Evolutionary conservation across 1,139 yeast species (phyloP), one percentile per base, ranked within the genome.

Genomic region (Taiozyma sp.): DNA sequence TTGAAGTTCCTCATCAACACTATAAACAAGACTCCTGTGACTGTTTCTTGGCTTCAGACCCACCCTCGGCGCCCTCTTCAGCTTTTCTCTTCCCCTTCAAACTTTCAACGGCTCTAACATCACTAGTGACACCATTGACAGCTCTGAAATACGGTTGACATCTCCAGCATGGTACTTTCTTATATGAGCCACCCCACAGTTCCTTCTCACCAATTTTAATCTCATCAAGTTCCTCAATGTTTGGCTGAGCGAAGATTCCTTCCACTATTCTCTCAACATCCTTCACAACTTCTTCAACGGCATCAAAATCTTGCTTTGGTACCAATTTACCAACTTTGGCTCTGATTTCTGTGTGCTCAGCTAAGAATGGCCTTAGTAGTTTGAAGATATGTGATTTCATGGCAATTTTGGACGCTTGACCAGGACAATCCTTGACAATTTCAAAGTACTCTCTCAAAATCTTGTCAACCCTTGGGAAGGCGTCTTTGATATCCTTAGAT

Each of bases 311-410:
- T 68, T 61, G 74, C 64, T 65, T 69, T 58, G 63, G 76, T 27
- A 73, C 80, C 57, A 71, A 68, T 51, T 67, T 70, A 0, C 97
- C 96, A 39, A 93, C 79, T 49, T 76, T 71, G 23, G 89, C 80
- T 57, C 99, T 76, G 38, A 93, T 75, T 53, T 90, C 96, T 12
- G 86, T 84, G 64, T 90, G 90, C 29, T 74, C 71, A 16, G 84
- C 79, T 51, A 93, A 72, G 61, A 93, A 90, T 14, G 92, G 87
- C 62, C 91, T 87, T 56, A 93, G 70, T 30, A 90, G 71, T 65
- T 91, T 91, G 74, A 95, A 95, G 63, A 93, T 82, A 68, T 95
- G 99, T 2, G 97, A 86, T 65, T 95, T 95, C 86, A 92, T 84
- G 6, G 96, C 88, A 48, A 80, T 80, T 52, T 79, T 77, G 1